Conservation (phyloP, 2,329 filamentous ascomycete genomes). For the Pseudocercospora eumusae region DNA sequence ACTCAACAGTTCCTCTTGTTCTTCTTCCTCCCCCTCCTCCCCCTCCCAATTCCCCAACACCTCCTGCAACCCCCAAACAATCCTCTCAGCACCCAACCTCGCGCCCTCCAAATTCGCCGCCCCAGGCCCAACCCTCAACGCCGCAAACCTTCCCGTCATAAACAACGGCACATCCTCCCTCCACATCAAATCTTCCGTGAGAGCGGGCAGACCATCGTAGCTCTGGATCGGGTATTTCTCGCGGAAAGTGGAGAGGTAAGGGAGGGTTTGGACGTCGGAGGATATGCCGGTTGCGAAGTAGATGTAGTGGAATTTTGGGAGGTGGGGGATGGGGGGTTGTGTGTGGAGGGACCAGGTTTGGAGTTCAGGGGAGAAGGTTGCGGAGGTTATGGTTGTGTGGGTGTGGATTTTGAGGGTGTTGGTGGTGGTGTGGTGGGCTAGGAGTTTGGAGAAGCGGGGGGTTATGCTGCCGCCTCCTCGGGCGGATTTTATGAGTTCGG, state of each 20-base stretch:
- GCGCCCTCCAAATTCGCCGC: conserved; percentile 74
- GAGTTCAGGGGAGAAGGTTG: conserved; percentile 51
- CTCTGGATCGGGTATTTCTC: conserved; percentile 62
- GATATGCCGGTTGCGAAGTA: conserved; percentile 75
- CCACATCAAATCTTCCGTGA: conserved; percentile 79
- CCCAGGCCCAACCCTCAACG: conserved; percentile 68
- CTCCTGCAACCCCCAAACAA: conserved; percentile 70
- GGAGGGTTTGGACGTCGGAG: conserved; percentile 61
- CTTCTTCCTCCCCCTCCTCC: conserved; percentile 29
- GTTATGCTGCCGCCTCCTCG: conserved; percentile 77
- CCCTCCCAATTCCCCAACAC: conserved; percentile 22
- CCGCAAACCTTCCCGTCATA: conserved; percentile 67
- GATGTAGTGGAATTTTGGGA: conserved; percentile 60
- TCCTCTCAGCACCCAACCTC: conserved; percentile 69
- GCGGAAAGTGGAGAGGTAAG: conserved; percentile 62
- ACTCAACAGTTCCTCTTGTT: no score
- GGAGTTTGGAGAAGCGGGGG: conserved; percentile 65
- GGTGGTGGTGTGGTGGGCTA: conserved; percentile 60
- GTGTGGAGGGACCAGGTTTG: conserved; percentile 58
- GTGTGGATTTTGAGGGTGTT: conserved; percentile 59
- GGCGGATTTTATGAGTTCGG: conserved; percentile 65
- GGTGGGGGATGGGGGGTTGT: conserved; percentile 52
- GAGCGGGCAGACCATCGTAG: conserved; percentile 67
- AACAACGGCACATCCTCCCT: conserved; percentile 71
- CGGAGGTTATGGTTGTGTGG: conserved; percentile 57